Evolutionary conservation across 768 basidiomycete genomes (phyloP), one percentile per base, ranked within the genome.

Genomic region (Boletellus sp.): DNA sequence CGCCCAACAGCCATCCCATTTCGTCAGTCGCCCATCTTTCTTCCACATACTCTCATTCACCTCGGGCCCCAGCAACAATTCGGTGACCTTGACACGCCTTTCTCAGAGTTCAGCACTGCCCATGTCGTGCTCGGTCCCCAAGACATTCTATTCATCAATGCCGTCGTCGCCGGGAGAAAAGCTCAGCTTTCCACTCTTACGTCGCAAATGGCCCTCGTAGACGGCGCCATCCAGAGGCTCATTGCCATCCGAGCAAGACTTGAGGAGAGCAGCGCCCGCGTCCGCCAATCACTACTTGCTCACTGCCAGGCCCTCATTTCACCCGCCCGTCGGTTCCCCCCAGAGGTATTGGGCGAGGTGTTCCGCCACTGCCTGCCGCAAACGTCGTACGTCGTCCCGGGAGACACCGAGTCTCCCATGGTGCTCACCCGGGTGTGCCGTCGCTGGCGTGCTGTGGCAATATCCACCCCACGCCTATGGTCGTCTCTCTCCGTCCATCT

Each of bases 401-500:
- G 42, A 6, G 45, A 50, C 23, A 31, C 35, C 22, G 57, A 58
- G 22, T 37, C 56, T 26, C 68, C 66, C 20, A 45, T 69, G 51
- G 50, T 68, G 31, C 52, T 69, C 38, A 56, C 57, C 23, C 56
- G 38, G 11, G 62, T 69, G 20, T 69, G 66, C 41, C 59, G 53
- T 42, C 56, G 48, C n/a, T 69, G 68, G 68, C 67, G 64, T 26
- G 55, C 49, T 16, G 62, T 70, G 10, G 59, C 65, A 12, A 23
- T 66, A 13, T 56, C 66, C 12, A 66, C 70, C 11, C 68, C 69
- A 17, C 51, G 47, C 26, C 63, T 71, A 22, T 69, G 68, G 68
- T 56, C 58, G 8, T 68, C 70, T 22, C 46, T 68, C 19, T 62
- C 56, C 24, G 36, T 68, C 32, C 35, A 44, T 41, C 53, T 68